Evolutionary conservation across 2,329 filamentous ascomycete genomes (phyloP).

Genomic region (Trichoderma sp.): DNA sequence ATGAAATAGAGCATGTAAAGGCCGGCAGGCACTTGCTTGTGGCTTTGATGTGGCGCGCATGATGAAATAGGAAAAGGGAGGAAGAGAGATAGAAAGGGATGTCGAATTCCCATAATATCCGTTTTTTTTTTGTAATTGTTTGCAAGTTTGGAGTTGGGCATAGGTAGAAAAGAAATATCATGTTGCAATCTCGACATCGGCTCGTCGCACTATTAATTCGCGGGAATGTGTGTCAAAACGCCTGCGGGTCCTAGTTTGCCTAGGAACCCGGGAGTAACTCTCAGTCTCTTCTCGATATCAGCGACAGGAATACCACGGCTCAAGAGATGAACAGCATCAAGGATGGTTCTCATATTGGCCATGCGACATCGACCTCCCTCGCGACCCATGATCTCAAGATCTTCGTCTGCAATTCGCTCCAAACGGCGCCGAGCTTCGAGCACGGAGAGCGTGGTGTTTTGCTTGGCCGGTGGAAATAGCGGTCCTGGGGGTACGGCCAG

Average conservation of each 20-base stretch:
- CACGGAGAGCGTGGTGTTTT: constrained; percentile 51
- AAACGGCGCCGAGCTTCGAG: constrained; percentile 51
- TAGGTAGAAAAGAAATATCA: constrained; percentile 15
- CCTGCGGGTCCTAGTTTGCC: constrained; percentile 46
- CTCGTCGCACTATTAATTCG: constrained; percentile 27
- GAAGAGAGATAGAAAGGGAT: background rate
- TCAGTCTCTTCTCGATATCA: constrained; percentile 51
- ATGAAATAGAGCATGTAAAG: background rate
- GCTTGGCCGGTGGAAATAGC: constrained; percentile 36
- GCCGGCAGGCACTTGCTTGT: background rate
- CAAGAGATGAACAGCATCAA: constrained; percentile 49
- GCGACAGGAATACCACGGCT: constrained; percentile 41
- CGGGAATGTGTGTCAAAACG: constrained; percentile 43
- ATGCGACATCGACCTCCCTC: constrained; percentile 44
- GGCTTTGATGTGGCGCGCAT: background rate
- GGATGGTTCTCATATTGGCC: constrained; percentile 50
- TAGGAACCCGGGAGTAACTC: constrained; percentile 50
- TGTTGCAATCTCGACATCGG: background rate
- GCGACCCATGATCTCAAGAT: constrained; percentile 46
- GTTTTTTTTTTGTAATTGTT: background rate
- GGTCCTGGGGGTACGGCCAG: constrained; percentile 32
- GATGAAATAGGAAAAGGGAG: background rate
- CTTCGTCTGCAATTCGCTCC: constrained; percentile 47
- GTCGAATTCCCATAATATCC: background rate
- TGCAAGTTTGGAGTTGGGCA: constrained; percentile 11